Conservation (phyloP, 768 basidiomycete genomes). For the Pisolithus sp. region DNA sequence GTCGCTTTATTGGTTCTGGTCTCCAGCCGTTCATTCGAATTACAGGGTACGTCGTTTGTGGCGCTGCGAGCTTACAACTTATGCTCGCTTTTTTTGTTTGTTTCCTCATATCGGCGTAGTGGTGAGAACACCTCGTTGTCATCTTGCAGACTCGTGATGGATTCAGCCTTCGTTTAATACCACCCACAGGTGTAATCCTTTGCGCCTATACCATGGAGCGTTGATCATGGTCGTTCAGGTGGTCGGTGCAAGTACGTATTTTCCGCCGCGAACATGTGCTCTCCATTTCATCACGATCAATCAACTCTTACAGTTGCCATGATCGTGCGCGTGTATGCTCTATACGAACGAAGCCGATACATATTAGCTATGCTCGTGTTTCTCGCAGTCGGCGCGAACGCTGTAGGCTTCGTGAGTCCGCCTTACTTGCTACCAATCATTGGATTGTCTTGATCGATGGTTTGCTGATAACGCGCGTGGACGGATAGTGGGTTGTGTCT, state of each 20-base stretch:
- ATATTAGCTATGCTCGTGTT: not conserved
- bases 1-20: conserved; percentile 32
- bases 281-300: not conserved
- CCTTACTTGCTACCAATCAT: not conserved
- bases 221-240: not conserved
- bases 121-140: not conserved
- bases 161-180: not conserved
- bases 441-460: not conserved
- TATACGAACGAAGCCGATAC: not conserved
- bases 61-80: too few relatives aligned
- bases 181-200: not conserved
- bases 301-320: not conserved
- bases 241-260: not conserved
- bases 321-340: conserved; percentile 1
- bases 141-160: not conserved
- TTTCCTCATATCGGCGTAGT: not conserved
- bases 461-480: not conserved
- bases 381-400: not conserved
- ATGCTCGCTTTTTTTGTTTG: not conserved
- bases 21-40: not conserved
- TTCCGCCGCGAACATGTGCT: not conserved
- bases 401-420: not conserved
- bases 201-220: not conserved
- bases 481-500: too few relatives aligned
- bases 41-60: not conserved